Evolutionary conservation across 2,329 filamentous ascomycete species (phyloP).

Genomic region (Cladophialophora exuberans): DNA sequence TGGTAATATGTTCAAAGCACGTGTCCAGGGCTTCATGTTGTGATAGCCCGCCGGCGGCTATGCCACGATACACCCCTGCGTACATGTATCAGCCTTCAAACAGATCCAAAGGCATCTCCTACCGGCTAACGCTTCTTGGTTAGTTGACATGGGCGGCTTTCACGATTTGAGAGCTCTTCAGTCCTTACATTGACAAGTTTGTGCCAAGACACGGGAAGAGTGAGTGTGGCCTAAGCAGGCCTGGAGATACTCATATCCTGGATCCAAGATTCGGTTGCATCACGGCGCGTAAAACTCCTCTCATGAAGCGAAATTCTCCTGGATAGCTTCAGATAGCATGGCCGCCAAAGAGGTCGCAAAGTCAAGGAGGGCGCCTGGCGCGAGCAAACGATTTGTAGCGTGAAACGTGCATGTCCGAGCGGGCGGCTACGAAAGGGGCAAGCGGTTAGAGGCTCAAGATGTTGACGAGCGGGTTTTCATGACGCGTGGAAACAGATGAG

Average conservation of each 20-base stretch:
- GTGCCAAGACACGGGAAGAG: conserved; percentile 4
- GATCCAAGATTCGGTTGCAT: neutral
- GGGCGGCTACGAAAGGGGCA: conserved; percentile 12
- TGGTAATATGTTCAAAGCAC: conserved; percentile 19
- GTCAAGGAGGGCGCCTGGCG: neutral
- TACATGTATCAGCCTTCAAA: conserved; percentile 13
- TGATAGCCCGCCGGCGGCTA: conserved; percentile 14
- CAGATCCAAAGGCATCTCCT: neutral
- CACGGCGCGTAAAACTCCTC: conserved; percentile 6
- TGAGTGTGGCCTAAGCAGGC: neutral
- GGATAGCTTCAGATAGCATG: neutral
- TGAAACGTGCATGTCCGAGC: neutral
- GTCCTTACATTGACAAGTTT: neutral
- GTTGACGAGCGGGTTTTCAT: too few relatives aligned
- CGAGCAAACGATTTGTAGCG: neutral
- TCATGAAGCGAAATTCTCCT: neutral
- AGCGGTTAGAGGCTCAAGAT: conserved; percentile 5
- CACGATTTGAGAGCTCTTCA: neutral
- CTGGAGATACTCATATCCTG: neutral
- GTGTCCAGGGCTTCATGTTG: conserved; percentile 8
- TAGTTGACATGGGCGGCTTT: neutral
- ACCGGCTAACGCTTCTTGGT: neutral
- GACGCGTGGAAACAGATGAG: neutral
- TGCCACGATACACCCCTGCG: conserved; percentile 2
- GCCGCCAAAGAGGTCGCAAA: neutral